Conservation (phyloP, 164 flowering plant genomes). For the Dillenia suffruticosa region DNA sequence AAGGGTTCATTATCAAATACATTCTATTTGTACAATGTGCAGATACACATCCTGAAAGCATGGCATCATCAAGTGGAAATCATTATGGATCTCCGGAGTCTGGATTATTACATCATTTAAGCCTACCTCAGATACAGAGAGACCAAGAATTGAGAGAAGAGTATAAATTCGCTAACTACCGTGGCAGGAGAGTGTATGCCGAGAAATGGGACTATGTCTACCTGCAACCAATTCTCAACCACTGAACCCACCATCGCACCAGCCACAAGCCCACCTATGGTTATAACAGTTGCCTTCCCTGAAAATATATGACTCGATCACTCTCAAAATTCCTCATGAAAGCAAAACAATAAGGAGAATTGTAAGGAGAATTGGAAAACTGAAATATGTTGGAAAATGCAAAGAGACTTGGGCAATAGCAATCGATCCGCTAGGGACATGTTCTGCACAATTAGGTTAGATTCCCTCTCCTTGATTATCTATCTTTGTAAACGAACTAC, state of each 20-base stretch:
- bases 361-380: neutral
- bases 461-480: no score
- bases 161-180: slow-evolving; percentile 74
- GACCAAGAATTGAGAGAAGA: slow-evolving; percentile 78
- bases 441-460: no score
- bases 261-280: slow-evolving; percentile 81
- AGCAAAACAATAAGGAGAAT: neutral
- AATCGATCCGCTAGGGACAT: neutral
- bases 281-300: slow-evolving; percentile 84
- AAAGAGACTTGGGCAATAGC: neutral
- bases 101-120: neutral
- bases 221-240: slow-evolving; percentile 91
- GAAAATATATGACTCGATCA: slow-evolving; percentile 19
- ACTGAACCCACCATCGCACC: slow-evolving; percentile 94
- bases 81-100: no score
- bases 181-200: slow-evolving; percentile 84
- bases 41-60: slow-evolving; percentile 5
- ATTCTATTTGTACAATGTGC: slow-evolving; percentile 1
- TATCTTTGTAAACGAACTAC: no score
- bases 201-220: slow-evolving; percentile 85
- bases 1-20: neutral
- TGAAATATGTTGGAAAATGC: neutral
- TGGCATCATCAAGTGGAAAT: no score
- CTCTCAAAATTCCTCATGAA: neutral
- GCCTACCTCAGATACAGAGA: slow-evolving; percentile 73